phyloP scores from a whole-genome alignment of 1,139 yeast species.

The Komagataea norvegica region DNA sequence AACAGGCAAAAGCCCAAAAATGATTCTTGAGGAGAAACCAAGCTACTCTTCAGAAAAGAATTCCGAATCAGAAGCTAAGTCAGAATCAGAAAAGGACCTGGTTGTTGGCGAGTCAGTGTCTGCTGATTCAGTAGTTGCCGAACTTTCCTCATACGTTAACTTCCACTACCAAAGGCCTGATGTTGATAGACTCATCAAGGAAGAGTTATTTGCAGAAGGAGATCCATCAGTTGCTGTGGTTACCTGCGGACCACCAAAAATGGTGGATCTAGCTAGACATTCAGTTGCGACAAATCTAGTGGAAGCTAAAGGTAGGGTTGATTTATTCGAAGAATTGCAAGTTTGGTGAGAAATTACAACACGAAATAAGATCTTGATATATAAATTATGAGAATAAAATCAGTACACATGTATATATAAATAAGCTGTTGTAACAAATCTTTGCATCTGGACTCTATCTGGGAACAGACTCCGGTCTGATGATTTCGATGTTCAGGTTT shows the following conservation, averaged over 20 bases:
- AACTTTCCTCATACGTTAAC: neutral
- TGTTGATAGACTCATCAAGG: slow-evolving; percentile 29
- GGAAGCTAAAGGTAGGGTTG: slow-evolving; percentile 36
- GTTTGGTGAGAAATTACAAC: slow-evolving; percentile 33
- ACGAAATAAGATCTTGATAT: too few relatives aligned
- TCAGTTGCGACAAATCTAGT: slow-evolving; percentile 30
- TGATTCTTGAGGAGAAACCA: too few relatives aligned
- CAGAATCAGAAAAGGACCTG: neutral
- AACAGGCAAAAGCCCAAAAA: too few relatives aligned
- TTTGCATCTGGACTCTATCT: too few relatives aligned
- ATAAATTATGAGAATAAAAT: too few relatives aligned
- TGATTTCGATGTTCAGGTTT: too few relatives aligned
- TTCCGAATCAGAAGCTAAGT: too few relatives aligned
- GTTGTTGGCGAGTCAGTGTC: neutral
- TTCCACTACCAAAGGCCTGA: slow-evolving; percentile 34
- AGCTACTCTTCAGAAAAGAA: neutral
- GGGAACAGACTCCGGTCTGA: too few relatives aligned
- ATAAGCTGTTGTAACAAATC: too few relatives aligned
- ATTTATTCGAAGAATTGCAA: slow-evolving; percentile 43
- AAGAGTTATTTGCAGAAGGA: slow-evolving; percentile 28
- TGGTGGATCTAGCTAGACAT: slow-evolving; percentile 44
- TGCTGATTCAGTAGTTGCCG: neutral
- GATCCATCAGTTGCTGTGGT: slow-evolving; percentile 27
- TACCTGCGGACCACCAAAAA: slow-evolving; percentile 43
- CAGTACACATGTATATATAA: too few relatives aligned